Percentiles rank a stretch among this genome's conserved stretches.
Evolutionary conservation across 768 basidiomycete genomes (phyloP).

Genomic region (Dioszegia aurantiaca): DNA sequence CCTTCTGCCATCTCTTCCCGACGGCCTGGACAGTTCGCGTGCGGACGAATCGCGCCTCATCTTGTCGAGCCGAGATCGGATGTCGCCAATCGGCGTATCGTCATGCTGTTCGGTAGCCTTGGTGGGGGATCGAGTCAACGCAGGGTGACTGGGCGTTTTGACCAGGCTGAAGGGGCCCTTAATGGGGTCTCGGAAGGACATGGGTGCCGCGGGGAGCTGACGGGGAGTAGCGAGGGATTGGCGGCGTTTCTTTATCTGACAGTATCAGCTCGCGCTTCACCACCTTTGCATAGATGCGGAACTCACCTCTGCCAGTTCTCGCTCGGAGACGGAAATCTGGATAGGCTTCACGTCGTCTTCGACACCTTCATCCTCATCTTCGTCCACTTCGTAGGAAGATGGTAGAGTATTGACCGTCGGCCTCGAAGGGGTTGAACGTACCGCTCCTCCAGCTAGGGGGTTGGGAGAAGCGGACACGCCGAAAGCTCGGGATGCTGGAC

Average conservation of each 20-base stretch:
- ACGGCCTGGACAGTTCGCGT: conserved; percentile 7
- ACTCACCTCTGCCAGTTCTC: conserved; percentile 20
- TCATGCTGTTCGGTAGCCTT: not conserved
- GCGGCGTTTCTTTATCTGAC: conserved; percentile 27
- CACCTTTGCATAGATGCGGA: not conserved
- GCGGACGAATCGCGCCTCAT: conserved; percentile 31
- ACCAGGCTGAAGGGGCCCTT: conserved; percentile 20
- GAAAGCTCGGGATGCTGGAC: conserved; percentile 30
- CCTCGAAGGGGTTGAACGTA: conserved; percentile 11
- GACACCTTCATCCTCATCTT: conserved; percentile 6
- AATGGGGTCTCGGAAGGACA: conserved; percentile 35
- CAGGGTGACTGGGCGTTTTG: conserved; percentile 26
- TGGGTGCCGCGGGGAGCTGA: conserved; percentile 37
- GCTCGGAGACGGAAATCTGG: not conserved
- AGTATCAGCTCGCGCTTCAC: conserved; percentile 11
- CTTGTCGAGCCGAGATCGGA: conserved; percentile 30
- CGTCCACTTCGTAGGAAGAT: conserved; percentile 9
- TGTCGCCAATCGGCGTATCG: conserved; percentile 21
- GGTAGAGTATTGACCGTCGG: conserved; percentile 12
- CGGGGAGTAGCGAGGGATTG: conserved; percentile 45
- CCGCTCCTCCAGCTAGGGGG: conserved; percentile 16
- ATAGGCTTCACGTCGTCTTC: not conserved
- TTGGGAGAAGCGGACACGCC: conserved; percentile 19
- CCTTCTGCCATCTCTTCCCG: conserved; percentile 18
- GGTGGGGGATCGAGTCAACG: conserved; percentile 22